Evolutionary conservation across 1,284 basidiomycete genomes (phyloP), one percentile per base, ranked within the genome.

Genomic region (Trametes versicolor): DNA sequence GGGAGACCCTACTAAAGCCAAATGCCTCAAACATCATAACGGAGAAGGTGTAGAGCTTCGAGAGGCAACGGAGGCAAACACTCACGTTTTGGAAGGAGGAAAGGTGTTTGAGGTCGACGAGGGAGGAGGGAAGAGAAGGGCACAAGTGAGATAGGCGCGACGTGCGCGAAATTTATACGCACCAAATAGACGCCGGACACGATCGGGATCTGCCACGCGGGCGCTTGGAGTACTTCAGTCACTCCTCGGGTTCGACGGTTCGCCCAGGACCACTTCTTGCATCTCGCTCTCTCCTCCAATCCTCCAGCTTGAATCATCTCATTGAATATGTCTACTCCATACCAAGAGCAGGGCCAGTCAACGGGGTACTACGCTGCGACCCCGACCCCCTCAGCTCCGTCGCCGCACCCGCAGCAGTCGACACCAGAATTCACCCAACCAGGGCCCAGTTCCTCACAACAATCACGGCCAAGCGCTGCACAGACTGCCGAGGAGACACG

Each of bases 1-100:
- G 79, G 80, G 80, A 81, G 77, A 74, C 68, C 85, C 85, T 80
- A 85, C 89, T 93, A 91, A 92, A 93, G 91, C 91, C 91, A 93
- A 93, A 93, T 93, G 91, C 91, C 91, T 93, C 91, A 92, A 92
- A 89, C 91, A 93, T 93, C 91, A 90, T 88, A 70, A 64, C 59
- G 36, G 67, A 64, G 52, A 60, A 58, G 36, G 63, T 70, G 64
- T 17, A 43, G 36, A 58, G 39, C 32, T 49, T 39, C 49, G 19
- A 19, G 10, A 19, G 4, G 25, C 17, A 23, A 45, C 1, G n/a
- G 32, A 39, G n/a, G 48, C 21, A 34, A 37, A 25, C n/a, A 54
- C 45, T 59, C 52, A 59, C 57, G 19, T 21, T 49, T 58, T 23
- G 7, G 10, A 32, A 32, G 29, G 29, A 4, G 1, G 39, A 37